A percentile compares a stretch with the other conserved stretches of the same genome.
Evolutionary conservation across 345 rosid genomes (phyloP).

Genomic region (Populus simonii): DNA sequence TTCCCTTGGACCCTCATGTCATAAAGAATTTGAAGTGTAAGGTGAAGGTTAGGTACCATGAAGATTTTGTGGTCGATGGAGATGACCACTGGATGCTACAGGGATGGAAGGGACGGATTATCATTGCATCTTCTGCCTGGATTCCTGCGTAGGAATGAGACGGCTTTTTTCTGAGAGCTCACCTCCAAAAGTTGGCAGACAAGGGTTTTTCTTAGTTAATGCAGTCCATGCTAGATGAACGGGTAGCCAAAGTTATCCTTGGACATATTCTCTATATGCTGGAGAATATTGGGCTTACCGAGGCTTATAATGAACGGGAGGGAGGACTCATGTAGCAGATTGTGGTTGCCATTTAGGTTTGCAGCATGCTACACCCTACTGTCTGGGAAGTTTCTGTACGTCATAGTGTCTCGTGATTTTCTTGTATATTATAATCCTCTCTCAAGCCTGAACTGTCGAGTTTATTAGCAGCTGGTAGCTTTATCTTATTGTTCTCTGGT

Average conservation of each 20-base stretch:
- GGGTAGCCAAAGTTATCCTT: too few relatives aligned
- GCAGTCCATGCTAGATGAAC: not conserved
- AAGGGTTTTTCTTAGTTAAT: not conserved
- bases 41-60: slow-evolving; percentile 21
- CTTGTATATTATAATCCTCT: not conserved
- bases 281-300: too few relatives aligned
- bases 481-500: not conserved
- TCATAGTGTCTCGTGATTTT: not conserved
- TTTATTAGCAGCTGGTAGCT: not conserved
- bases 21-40: slow-evolving; percentile 9
- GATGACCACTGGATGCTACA: slow-evolving; percentile 34
- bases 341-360: not conserved
- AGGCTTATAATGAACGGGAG: too few relatives aligned
- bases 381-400: not conserved
- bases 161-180: not conserved
- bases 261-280: too few relatives aligned
- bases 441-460: not conserved
- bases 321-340: not conserved
- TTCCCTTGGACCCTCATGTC: slow-evolving; percentile 17
- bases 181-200: not conserved
- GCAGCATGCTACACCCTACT: not conserved
- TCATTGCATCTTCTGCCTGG: slow-evolving; percentile 27
- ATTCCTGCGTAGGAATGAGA: slow-evolving; percentile 19
- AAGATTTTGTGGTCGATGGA: slow-evolving; percentile 31
- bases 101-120: slow-evolving; percentile 36